A percentile compares a stretch with the other conserved stretches of the same genome.
Evolutionary conservation across 1,284 basidiomycete genomes (phyloP).

Genomic region (Ganoderma leucocontextum): DNA sequence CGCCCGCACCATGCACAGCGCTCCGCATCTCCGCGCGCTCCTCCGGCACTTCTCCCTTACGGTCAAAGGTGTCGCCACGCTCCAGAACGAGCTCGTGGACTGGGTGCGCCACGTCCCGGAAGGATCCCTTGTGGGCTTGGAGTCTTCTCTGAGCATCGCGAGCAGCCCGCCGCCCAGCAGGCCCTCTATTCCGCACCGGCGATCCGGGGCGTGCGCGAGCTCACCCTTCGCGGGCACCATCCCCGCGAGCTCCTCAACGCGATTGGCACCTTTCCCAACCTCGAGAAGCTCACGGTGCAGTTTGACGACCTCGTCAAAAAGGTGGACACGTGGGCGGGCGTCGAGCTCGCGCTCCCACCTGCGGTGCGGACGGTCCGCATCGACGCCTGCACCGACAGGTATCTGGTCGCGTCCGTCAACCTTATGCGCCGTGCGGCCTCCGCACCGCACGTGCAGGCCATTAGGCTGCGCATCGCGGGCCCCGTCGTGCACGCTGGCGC

Average conservation of each 20-base stretch:
- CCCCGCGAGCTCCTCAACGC: background rate
- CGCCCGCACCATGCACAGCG: slow-evolving; percentile 2
- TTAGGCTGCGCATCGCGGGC: background rate
- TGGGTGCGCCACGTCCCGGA: background rate
- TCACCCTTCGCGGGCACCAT: background rate
- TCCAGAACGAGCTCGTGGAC: background rate
- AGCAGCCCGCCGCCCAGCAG: slow-evolving; percentile 1
- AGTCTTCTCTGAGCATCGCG: background rate
- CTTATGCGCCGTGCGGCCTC: background rate
- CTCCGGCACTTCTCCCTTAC: background rate
- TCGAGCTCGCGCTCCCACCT: background rate
- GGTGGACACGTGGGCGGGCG: background rate
- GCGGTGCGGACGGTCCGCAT: background rate
- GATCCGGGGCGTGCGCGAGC: background rate
- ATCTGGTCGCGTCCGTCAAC: background rate
- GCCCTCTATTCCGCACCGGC: background rate
- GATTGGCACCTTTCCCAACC: background rate
- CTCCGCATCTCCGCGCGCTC: background rate
- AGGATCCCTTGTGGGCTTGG: background rate
- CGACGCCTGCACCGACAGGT: background rate
- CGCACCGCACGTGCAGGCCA: background rate
- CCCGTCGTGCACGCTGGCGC: background rate
- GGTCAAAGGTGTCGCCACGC: background rate
- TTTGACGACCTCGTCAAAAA: slow-evolving; percentile 4
- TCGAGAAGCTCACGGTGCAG: background rate